Evolutionary conservation across 2,329 filamentous ascomycete species (phyloP), one percentile per base, ranked within the genome.

Genomic region (Bipolaris bicolor): DNA sequence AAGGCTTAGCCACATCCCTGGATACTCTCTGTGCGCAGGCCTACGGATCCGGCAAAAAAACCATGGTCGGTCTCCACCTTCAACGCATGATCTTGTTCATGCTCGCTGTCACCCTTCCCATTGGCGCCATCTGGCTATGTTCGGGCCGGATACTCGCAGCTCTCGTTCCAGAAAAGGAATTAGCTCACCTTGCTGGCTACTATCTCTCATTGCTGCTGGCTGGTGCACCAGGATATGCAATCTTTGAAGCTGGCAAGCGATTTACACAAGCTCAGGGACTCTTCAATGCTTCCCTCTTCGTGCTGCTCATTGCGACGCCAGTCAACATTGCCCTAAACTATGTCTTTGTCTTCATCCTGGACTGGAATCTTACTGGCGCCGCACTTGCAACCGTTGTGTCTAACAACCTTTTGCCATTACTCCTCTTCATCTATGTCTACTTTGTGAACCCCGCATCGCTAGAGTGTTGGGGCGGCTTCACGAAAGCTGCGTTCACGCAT

Each of bases 391-490:
- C 78, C 2, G 82, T 82, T 0, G 58, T 83, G 0, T 79, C 80
- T 13, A 82, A 84, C 52, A 77, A 80, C 34, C 70, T 84, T 2
- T 78, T 82, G 0, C 81, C 81, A 0, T 29, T 82, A 0, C 68
- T 84, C 2, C 76, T 85, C 1, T 72, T 82, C 20, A 31, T 79
- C 1, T 84, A 84, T 57, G 69, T 80, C 20, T 72, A 78, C 52
- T 76, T 79, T 55, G 66, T 79, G 6, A 66, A 70, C 13, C 74
- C 74, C 5, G 57, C 61, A 0, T 79, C 79, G 5, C 73, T 77
- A 33, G 69, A 76, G 58, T 83, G 81, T 71, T 95, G 91, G 91
- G 88, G 88, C 54, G 91, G 91, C 1, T 89, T 94, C 73, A 87
- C 86, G 4, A 81, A 77, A 64, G 84, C 84, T 26, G 88, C 89